These are phyloP conservation scores for Sporothrix curviconia DNA, from an alignment of 2,329 filamentous ascomycete species.

Conservation along the genomic window DNA sequence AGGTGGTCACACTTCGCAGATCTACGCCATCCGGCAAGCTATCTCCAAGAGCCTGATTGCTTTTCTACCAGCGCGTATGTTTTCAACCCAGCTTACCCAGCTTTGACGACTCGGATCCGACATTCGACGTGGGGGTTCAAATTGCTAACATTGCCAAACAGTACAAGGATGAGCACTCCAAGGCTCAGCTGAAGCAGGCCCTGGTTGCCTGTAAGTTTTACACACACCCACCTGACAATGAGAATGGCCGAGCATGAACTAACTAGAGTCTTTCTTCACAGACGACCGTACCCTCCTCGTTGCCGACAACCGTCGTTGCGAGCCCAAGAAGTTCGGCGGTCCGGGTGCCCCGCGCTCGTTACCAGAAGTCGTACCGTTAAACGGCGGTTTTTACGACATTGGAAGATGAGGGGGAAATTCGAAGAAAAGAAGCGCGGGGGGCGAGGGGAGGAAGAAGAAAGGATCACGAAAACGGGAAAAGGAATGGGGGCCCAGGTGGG, in stretches of 20 bases:
- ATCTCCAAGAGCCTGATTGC: conserved; percentile 80
- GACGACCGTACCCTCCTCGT: conserved; percentile 65
- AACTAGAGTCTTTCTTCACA: background rate
- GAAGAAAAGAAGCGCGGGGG: background rate
- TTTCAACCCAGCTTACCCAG: background rate
- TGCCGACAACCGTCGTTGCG: conserved; percentile 96
- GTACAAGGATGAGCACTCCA: conserved; percentile 99
- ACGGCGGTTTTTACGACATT: too few species aligned
- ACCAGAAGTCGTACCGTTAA: conserved; percentile 99
- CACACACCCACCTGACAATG: too few species aligned
- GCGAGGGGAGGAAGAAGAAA: background rate
- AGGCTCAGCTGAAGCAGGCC: conserved; percentile 98
- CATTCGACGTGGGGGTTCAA: background rate
- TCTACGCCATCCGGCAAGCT: conserved; percentile 90
- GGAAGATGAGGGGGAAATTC: too few species aligned
- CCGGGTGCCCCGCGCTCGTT: conserved; percentile 88
- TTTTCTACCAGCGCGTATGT: conserved; percentile 41
- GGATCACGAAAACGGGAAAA: too few species aligned
- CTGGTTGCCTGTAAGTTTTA: conserved; percentile 62
- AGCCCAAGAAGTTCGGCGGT: conserved; percentile 98
- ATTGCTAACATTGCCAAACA: conserved; percentile 52
- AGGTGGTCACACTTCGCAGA: conserved; percentile 24
- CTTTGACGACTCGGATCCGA: background rate
- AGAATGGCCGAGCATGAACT: background rate
- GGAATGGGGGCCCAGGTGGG: too few species aligned